phyloP scores from a whole-genome alignment of 23 red algal species.

The Gracilaria gracilis region DNA sequence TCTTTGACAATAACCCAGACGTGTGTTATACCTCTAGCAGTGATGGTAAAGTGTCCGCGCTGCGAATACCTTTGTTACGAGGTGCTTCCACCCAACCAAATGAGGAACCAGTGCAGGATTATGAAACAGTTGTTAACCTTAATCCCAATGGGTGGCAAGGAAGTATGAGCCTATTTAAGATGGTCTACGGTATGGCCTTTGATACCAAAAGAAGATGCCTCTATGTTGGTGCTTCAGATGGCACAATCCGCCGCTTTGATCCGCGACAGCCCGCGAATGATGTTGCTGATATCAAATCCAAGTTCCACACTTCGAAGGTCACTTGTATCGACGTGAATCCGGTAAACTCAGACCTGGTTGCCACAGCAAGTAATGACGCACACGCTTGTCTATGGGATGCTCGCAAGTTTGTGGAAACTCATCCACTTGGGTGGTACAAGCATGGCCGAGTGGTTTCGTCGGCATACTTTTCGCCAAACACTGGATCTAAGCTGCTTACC shows the following conservation, averaged over 20 bases:
- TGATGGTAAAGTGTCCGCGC: conserved; percentile 19
- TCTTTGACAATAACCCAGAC: conserved; percentile 32
- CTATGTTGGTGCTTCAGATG: conserved; percentile 53
- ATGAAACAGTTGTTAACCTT: conserved; percentile 42
- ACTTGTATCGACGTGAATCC: conserved; percentile 65
- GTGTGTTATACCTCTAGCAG: conserved; percentile 40
- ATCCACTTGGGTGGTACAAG: conserved; percentile 46
- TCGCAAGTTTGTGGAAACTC: conserved; percentile 50
- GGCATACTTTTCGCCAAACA: conserved; percentile 76
- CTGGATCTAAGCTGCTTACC: conserved; percentile 70
- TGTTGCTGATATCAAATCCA: neutral
- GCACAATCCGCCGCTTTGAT: conserved; percentile 58
- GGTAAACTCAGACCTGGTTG: conserved; percentile 47
- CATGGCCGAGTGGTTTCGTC: conserved; percentile 64
- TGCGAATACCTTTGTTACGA: conserved; percentile 1
- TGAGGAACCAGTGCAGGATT: neutral
- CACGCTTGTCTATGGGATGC: conserved; percentile 82
- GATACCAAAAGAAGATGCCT: conserved; percentile 29
- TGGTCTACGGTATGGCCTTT: conserved; percentile 68
- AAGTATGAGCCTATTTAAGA: conserved; percentile 12
- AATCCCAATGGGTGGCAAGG: conserved; percentile 70
- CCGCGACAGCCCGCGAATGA: neutral
- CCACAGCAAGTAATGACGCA: conserved; percentile 78
- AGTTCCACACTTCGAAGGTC: conserved; percentile 70
- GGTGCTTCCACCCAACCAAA: neutral